Conservation (phyloP, 371 early-diverging fungal species). For the Nematocida major region DNA sequence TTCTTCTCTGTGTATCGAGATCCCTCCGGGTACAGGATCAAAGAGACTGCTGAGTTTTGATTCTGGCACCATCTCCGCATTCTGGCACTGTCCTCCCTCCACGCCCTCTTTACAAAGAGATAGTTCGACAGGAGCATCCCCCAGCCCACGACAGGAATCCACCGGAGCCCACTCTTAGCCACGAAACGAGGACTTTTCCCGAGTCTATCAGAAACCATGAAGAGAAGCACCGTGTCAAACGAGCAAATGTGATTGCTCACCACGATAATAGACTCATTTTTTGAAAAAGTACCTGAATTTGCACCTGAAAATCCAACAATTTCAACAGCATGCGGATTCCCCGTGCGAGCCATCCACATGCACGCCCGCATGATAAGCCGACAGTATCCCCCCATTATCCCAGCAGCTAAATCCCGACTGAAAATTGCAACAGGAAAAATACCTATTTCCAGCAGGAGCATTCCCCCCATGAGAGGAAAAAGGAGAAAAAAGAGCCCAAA, state of each 20-base stretch:
- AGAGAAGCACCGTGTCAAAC: constrained; percentile 58
- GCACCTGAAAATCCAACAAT: background rate
- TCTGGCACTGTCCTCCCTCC: constrained; percentile 55
- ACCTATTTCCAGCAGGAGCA: background rate
- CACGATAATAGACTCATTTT: constrained; percentile 25
- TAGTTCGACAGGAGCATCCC: constrained; percentile 40
- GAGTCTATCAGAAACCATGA: constrained; percentile 33
- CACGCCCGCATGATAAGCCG: background rate
- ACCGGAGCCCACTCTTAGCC: constrained; percentile 52
- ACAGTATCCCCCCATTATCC: background rate
- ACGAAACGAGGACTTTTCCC: constrained; percentile 55
- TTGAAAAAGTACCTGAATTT: background rate
- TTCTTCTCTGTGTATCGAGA: constrained; percentile 50
- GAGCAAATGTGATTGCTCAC: constrained; percentile 63
- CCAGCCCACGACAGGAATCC: constrained; percentile 61
- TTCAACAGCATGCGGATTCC: background rate
- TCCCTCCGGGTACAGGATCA: constrained; percentile 65
- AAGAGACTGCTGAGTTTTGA: background rate
- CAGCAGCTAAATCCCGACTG: background rate
- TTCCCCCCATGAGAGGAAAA: background rate
- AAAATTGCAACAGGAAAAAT: constrained; percentile 4
- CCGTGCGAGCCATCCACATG: background rate
- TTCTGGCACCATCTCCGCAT: constrained; percentile 51
- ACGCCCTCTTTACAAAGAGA: constrained; percentile 57
- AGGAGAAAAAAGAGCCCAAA: background rate